Conservation (phyloP, 2,329 filamentous ascomycete genomes). For the Penicillium occitanis region DNA sequence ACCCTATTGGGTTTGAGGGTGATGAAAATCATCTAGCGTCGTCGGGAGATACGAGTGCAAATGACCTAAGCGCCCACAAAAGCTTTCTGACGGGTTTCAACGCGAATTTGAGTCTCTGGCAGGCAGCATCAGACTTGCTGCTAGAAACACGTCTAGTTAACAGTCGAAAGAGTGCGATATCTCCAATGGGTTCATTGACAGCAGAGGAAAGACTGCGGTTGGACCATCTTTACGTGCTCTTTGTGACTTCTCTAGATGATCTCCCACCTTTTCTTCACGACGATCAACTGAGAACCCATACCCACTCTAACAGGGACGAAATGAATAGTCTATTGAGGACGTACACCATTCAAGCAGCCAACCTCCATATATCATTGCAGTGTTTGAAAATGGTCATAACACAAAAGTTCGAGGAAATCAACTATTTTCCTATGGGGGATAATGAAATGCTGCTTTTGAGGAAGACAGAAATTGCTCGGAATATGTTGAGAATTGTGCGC, state of each 20-base stretch:
- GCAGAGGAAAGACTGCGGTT: constrained; percentile 34
- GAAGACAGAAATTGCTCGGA: constrained; percentile 48
- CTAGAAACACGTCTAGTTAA: background rate
- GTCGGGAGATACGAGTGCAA: background rate
- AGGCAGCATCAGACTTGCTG: background rate
- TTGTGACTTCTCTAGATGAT: constrained; percentile 45
- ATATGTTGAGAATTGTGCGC: constrained; percentile 44
- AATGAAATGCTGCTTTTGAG: constrained; percentile 25
- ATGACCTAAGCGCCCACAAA: background rate
- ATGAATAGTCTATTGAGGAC: constrained; percentile 24
- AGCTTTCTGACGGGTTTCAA: background rate
- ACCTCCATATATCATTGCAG: constrained; percentile 34
- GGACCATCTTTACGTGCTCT: constrained; percentile 41
- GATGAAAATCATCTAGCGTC: background rate
- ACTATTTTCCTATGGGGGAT: constrained; percentile 15
- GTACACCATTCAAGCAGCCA: constrained; percentile 43
- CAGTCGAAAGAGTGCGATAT: background rate
- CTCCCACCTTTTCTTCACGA: constrained; percentile 39
- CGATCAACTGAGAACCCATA: constrained; percentile 21
- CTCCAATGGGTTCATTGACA: constrained; percentile 7
- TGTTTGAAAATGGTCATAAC: constrained; percentile 46
- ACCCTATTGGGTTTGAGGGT: constrained; percentile 23
- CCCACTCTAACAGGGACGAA: background rate
- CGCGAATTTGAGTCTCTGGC: background rate
- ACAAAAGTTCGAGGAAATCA: constrained; percentile 28